Percentiles rank a stretch among this genome's conserved stretches.
Evolutionary conservation across 345 rosid species (phyloP).

Genomic region (Streptanthus diversifolius): DNA sequence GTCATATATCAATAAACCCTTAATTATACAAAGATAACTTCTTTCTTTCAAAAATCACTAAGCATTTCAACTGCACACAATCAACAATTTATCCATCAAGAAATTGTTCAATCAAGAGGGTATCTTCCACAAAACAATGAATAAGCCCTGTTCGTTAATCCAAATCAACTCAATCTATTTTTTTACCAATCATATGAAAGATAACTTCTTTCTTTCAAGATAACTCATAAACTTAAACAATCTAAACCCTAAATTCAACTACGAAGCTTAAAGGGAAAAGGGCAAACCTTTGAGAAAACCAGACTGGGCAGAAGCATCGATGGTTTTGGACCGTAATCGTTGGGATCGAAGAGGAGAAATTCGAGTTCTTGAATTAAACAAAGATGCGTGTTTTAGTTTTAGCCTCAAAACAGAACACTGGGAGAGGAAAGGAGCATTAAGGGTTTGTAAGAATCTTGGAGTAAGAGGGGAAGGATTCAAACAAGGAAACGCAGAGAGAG

Average conservation of each 20-base stretch:
- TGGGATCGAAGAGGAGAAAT: conserved; percentile 8
- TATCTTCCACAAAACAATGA: neutral
- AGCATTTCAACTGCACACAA: conserved; percentile 2
- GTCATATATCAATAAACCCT: neutral
- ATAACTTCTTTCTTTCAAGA: neutral
- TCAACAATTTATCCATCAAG: neutral
- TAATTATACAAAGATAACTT: neutral
- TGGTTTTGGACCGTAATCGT: conserved; percentile 31
- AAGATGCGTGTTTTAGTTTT: conserved; percentile 31
- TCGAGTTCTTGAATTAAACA: conserved; percentile 19
- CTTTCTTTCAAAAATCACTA: neutral
- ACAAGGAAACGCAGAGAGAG: conserved; percentile 7
- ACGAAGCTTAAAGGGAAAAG: neutral
- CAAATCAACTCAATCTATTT: neutral
- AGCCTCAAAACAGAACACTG: conserved; percentile 31
- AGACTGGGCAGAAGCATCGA: conserved; percentile 46
- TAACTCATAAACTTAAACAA: neutral
- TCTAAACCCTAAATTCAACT: neutral
- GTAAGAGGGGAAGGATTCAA: conserved; percentile 21
- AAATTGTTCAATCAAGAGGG: neutral
- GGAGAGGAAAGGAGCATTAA: conserved; percentile 27
- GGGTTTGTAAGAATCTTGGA: conserved; percentile 35
- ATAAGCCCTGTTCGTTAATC: neutral
- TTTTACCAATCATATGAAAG: neutral
- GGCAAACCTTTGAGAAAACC: conserved; percentile 49